Evolutionary conservation across 495 filamentous ascomycete genomes (phyloP).

Genomic region (Apodospora peruviana): DNA sequence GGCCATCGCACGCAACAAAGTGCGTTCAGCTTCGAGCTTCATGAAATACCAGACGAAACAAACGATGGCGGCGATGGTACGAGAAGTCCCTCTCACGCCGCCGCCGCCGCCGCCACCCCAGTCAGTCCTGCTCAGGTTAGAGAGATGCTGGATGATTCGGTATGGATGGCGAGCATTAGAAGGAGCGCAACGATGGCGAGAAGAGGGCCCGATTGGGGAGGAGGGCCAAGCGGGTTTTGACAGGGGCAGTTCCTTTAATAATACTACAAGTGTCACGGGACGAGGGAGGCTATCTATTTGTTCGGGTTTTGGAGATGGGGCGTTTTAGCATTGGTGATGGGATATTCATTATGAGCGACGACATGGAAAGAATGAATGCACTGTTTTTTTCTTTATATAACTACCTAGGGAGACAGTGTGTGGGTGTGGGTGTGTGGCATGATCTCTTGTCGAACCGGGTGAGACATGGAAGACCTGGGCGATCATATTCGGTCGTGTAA

Average conservation of each 20-base stretch:
- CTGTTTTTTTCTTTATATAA: too few species aligned
- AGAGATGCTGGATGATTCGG: constrained; percentile 75
- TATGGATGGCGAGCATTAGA: constrained; percentile 88
- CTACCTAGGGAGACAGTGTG: too few species aligned
- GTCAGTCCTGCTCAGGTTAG: constrained; percentile 76
- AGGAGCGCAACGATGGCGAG: constrained; percentile 73
- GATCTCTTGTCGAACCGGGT: too few species aligned
- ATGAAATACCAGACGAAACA: constrained; percentile 16
- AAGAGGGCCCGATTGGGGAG: constrained; percentile 2
- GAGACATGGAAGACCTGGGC: too few species aligned
- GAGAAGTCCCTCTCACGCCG: neutral
- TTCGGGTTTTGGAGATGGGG: neutral
- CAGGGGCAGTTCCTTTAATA: too few species aligned
- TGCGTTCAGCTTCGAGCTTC: constrained; percentile 41
- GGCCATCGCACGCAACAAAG: constrained; percentile 28
- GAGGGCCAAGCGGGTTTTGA: constrained; percentile 2
- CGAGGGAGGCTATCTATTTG: neutral
- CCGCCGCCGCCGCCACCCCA: constrained; percentile 52
- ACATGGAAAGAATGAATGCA: neutral
- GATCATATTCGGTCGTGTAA: too few species aligned
- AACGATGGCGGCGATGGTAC: constrained; percentile 24
- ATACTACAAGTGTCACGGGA: too few species aligned
- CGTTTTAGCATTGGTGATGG: neutral
- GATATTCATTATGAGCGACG: constrained; percentile 4
- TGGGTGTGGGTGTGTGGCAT: too few species aligned